Base-by-base conservation (phyloP, 495 filamentous ascomycete genomes). In the Neurospora intermedia region DNA sequence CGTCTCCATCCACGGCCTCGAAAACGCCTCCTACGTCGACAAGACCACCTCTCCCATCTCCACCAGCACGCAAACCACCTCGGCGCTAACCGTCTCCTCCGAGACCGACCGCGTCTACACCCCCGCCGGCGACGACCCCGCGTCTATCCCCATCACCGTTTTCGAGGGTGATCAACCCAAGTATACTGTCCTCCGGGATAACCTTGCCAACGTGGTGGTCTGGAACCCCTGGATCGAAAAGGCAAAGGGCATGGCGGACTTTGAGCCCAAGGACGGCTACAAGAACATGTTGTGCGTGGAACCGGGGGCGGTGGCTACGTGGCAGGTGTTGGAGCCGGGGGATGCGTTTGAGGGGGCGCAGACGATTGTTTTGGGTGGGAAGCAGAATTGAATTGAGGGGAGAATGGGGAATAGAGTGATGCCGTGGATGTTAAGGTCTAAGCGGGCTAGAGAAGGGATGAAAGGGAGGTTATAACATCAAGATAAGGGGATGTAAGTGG, bases 221-320 rank as follows among this genome's bases (percentile, higher is more conserved):
- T 99, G 96, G 96, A 99, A 99, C 81, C 96, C 96, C 5, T 98
- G 96, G 94, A 85, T 86, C 41, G 92, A 93, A 71, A 95, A 94
- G 81, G 91, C 92, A 9, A 87, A 86, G 75, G 87, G 86, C 0
- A 94, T 98, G 86, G 90, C 84, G 43, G 96, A 99, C 77, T 97
- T 99, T 82, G 89, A 87, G 69, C 95, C 95, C 5, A 90, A 93
- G 77, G 92, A 94, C 73, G 96, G 93, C 31, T 98, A 90, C 82
- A 91, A 92, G 84, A 87, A 93, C 27, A 97, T 98, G 93, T 83
- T 99, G 69, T 98, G 95, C 81, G 89, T 98, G 69, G 96, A 98
- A 83, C 91, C 94, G 8, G 96, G 96, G 3, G 86, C 91, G 0
- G 96, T 99, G 16, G 83, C 86, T 73, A 87, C 84, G 6, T 98